Base-by-base conservation (phyloP, 1,284 basidiomycete genomes). In the Microbotryum saponariae region DNA sequence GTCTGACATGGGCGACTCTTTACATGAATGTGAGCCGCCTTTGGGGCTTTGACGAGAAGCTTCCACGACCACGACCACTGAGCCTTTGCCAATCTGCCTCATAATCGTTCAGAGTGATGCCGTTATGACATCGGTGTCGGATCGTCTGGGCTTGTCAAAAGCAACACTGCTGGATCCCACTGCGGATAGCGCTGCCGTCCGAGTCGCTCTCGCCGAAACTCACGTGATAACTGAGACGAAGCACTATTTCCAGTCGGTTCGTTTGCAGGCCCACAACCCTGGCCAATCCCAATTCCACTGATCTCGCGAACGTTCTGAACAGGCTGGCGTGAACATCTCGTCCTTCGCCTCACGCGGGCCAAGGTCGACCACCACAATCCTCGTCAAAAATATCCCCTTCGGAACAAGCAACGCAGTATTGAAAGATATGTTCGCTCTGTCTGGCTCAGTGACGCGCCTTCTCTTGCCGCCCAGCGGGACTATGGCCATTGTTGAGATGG, bases 361-460 rank as follows among this genome's bases (percentile, higher is more conserved):
- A 2, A 76, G 81, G 9, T 91, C 89, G 0, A 84, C 89, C 70
- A 93, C 89, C 0, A 85, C 82, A 51, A 86, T 97, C 60, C 81
- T 98, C 10, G 89, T 97, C 64, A 98, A 98, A 79, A 97, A 98
- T 76, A 92, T 98, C 51, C 93, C 94, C 0, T 96, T 89, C 72
- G 91, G 91, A 18, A 97, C 92, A 0, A 83, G 85, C 1, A 77
- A 79, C 0, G 82, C 84, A 14, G 83, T 88, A 64, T 82, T 97
- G 21, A 82, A 83, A 42, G 85, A 86, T 64, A 74, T 97, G 50
- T 96, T 98, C 72, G 82, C 83, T 37, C 80, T 82, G 0, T 85
- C 90, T 71, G 93, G 92, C 8, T 79, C 81, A 59, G 78, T 96
- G n/a, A 80, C 75, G 27, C 82, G 88, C 20, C 83, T 96, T 4